phyloP scores from a whole-genome alignment of 2,329 filamentous ascomycete species.

The Fusarium sarcochroum region DNA sequence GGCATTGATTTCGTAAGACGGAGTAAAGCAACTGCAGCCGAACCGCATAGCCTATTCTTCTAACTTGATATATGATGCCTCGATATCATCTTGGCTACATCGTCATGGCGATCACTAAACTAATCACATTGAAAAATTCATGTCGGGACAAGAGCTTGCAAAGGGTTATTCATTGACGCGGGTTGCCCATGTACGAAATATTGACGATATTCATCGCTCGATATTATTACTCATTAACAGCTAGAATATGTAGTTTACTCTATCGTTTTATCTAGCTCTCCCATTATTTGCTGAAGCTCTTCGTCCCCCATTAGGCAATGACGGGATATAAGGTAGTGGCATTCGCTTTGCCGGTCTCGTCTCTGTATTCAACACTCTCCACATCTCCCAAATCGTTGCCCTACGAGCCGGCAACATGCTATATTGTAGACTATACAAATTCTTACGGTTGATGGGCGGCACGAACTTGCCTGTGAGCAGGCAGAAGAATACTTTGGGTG shows the following conservation, averaged over 20 bases:
- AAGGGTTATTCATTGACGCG: not conserved
- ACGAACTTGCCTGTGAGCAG: slow-evolving; percentile 93
- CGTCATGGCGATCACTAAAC: slow-evolving; percentile 18
- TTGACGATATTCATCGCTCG: too few species aligned
- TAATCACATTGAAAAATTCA: not conserved
- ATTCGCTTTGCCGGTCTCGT: slow-evolving; percentile 61
- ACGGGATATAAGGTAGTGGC: slow-evolving; percentile 53
- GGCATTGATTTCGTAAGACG: not conserved
- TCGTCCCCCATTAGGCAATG: slow-evolving; percentile 52
- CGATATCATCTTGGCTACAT: not conserved
- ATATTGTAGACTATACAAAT: slow-evolving; percentile 96
- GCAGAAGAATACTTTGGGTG: slow-evolving; percentile 87
- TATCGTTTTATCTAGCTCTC: slow-evolving; percentile 45
- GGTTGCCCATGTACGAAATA: too few species aligned
- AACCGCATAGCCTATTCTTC: slow-evolving; percentile 3
- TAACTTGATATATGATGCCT: not conserved
- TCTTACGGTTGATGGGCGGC: slow-evolving; percentile 93
- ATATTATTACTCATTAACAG: slow-evolving; percentile 17
- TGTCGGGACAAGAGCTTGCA: slow-evolving; percentile 5
- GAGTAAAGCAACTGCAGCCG: slow-evolving; percentile 21
- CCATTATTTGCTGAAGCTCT: slow-evolving; percentile 49
- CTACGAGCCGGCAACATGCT: slow-evolving; percentile 92
- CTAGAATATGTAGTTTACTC: slow-evolving; percentile 5
- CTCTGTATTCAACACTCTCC: slow-evolving; percentile 76
- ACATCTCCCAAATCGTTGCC: slow-evolving; percentile 87